Evolutionary conservation across 176 grass and related monocot genomes (phyloP), one percentile per base, ranked within the genome.

Genomic region (Oryza glaberrima): DNA sequence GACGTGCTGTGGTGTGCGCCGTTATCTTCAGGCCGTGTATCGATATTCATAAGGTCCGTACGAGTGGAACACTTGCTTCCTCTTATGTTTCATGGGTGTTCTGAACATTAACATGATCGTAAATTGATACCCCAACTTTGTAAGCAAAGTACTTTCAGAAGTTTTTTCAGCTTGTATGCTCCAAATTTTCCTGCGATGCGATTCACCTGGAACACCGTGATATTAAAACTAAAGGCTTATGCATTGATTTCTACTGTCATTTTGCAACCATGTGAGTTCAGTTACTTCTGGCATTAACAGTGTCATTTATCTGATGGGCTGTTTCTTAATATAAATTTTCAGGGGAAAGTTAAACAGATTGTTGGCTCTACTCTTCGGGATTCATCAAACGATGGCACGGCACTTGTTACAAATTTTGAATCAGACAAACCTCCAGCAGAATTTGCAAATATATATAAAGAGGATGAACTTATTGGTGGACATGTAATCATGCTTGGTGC

Each of bases 281-380:
- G 22, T 20, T 16, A 51, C 6, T 14, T 17, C 16, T 28, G 46
- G 17, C 54, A 81, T 20, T 63, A 67, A 0, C 8, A 28, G 26
- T 26, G 26, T 5, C 9, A 0, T 72, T 86, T 70, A 83, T 89
- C 36, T 89, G 52, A 87, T 83, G 25, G 5, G 4, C 3, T 47
- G 6, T 73, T 32, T 23, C 51, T 11, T 64, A 10, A 0, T 0
- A 0, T 0, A 9, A 69, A 70, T 6, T 77, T 52, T 25, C 35
- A 99, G 93, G 96, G 91, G 1, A 96, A 99, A 87, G 96, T 99
- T 67, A 99, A 99, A 69, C 93, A 99, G 85, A 99, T 99, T 76
- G 93, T 99, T 43, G 96, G 96, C 6, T 94, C 96, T 49, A 99
- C 93, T 13, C 93, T 99, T 48, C 82, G 61, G n/a, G 96, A 96